phyloP scores from a whole-genome alignment of 805 yeast genomes.

The Starmerella ratchasimensis region DNA sequence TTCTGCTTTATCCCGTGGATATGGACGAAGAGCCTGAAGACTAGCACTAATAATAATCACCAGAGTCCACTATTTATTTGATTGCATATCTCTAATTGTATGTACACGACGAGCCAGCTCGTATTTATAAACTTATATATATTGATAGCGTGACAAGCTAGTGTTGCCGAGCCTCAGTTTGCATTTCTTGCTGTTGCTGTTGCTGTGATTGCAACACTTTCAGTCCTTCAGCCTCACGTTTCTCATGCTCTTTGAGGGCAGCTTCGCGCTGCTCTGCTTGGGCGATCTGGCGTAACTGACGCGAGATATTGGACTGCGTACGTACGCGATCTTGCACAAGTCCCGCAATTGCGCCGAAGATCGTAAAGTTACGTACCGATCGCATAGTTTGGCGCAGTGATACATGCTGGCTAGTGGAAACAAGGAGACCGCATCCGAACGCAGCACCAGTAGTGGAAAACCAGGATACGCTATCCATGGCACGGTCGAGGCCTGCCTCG shows the following conservation, averaged over 20 bases:
- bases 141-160: no score
- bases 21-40: slow-evolving; percentile 51
- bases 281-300: neutral
- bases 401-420: slow-evolving; percentile 33
- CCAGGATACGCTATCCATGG: slow-evolving; percentile 44
- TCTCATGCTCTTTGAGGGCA: no score
- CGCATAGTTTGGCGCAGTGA: slow-evolving; percentile 22
- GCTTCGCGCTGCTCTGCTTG: neutral
- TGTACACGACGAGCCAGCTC: neutral
- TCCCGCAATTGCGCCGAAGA: slow-evolving; percentile 50
- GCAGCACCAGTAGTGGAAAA: slow-evolving; percentile 50
- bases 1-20: slow-evolving; percentile 62
- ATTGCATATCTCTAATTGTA: neutral
- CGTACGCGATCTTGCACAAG: slow-evolving; percentile 43
- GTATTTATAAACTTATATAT: no score
- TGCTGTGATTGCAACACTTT: no score
- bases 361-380: slow-evolving; percentile 36
- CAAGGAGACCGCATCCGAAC: slow-evolving; percentile 36
- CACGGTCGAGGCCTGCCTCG: slow-evolving; percentile 47
- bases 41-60: slow-evolving; percentile 24
- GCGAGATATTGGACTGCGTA: neutral
- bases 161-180: no score
- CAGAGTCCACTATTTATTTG: neutral
- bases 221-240: no score
- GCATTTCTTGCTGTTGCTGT: no score